Conservation (phyloP, 73 alveolate genomes). For the Tetrahymena malaccensis region DNA sequence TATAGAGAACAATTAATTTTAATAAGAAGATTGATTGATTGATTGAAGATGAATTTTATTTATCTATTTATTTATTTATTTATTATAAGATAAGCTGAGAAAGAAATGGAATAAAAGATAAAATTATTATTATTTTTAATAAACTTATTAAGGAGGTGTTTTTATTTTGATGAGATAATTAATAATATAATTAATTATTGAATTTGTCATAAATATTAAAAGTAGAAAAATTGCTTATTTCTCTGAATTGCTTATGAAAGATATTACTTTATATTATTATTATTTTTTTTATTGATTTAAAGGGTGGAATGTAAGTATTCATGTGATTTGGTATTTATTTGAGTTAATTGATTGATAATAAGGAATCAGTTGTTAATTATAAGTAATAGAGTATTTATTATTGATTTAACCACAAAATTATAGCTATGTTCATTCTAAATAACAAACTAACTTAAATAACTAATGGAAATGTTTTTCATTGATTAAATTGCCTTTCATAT, state of each 20-base stretch:
- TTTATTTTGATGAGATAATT: not conserved
- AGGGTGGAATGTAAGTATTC: not conserved
- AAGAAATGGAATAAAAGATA: not conserved
- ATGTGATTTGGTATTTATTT: too few species aligned
- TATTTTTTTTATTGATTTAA: not conserved
- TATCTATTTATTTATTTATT: too few species aligned
- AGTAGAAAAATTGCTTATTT: not conserved
- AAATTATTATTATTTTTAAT: too few species aligned
- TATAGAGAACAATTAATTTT: too few species aligned
- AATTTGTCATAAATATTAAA: not conserved
- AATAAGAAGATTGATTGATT: too few species aligned
- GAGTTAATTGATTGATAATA: not conserved
- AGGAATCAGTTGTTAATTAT: not conserved
- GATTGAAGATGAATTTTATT: too few species aligned
- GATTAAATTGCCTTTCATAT: not conserved
- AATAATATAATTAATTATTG: not conserved
- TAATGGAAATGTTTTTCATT: not conserved
- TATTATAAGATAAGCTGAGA: not conserved
- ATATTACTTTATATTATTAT: not conserved
- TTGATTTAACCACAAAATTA: not conserved
- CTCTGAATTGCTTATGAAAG: not conserved
- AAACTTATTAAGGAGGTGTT: not conserved
- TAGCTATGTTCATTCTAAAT: not conserved
- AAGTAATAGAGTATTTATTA: not conserved
- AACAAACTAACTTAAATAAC: not conserved